Evolutionary conservation across 129 eudicot genomes (phyloP).

Genomic region (Ambrosia artemisiifolia): DNA sequence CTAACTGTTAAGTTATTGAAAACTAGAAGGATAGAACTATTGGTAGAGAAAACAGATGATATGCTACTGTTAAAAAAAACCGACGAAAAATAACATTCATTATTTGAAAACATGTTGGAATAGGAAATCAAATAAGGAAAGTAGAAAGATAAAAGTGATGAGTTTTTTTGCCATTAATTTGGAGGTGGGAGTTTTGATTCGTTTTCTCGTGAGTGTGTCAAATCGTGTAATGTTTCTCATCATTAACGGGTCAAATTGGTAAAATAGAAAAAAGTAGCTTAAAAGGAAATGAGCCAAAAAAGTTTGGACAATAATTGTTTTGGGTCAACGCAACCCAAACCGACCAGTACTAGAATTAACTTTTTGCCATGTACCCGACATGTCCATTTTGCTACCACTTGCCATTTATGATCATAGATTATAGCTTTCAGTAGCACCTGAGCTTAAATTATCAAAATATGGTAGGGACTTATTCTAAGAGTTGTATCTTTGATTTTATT

Average conservation of each 20-base stretch:
- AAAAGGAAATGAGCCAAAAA: background rate
- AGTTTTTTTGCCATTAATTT: background rate
- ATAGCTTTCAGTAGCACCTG: slow-evolving; percentile 9
- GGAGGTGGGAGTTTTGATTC: background rate
- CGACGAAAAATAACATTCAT: slow-evolving; percentile 1
- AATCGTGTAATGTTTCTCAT: slow-evolving; percentile 1
- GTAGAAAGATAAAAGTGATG: background rate
- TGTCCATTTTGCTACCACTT: background rate
- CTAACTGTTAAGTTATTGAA: background rate
- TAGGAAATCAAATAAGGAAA: background rate
- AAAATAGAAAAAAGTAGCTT: background rate
- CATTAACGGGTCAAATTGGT: background rate
- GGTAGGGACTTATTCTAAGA: background rate
- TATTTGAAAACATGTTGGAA: background rate
- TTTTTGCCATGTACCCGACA: background rate
- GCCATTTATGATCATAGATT: background rate
- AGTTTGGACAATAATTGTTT: background rate
- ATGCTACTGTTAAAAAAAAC: background rate
- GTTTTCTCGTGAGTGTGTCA: background rate
- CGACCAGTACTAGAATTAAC: background rate
- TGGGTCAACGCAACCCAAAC: background rate
- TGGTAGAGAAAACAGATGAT: background rate
- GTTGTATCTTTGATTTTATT: background rate
- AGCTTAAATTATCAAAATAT: background rate
- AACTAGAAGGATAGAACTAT: slow-evolving; percentile 2